phyloP scores from a whole-genome alignment of 495 filamentous ascomycete genomes.

The Xylaria grammica region DNA sequence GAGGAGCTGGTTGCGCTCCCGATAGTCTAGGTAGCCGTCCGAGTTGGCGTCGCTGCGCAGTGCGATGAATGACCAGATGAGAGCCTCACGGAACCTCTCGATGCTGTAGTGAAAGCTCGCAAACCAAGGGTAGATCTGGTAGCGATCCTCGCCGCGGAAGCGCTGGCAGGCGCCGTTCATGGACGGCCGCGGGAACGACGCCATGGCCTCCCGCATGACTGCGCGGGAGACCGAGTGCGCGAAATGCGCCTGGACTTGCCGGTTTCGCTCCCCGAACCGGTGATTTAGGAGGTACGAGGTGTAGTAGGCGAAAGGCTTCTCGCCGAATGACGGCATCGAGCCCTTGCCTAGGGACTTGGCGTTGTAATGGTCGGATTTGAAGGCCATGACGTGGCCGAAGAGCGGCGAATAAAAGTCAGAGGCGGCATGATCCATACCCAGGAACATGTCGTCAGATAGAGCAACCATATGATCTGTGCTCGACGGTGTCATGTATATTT shows the following conservation, averaged over 20 bases:
- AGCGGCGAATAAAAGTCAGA: slow-evolving; percentile 51
- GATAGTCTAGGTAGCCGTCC: slow-evolving; percentile 47
- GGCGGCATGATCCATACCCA: slow-evolving; percentile 46
- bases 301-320: slow-evolving; percentile 52
- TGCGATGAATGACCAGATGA: slow-evolving; percentile 51
- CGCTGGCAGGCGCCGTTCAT: slow-evolving; percentile 45
- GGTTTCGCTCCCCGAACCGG: slow-evolving; percentile 48
- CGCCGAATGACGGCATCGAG: slow-evolving; percentile 48
- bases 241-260: slow-evolving; percentile 51
- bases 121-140: slow-evolving; percentile 51
- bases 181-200: slow-evolving; percentile 46
- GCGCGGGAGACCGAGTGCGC: slow-evolving; percentile 45
- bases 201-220: slow-evolving; percentile 47
- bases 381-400: slow-evolving; percentile 48
- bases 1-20: slow-evolving; percentile 42
- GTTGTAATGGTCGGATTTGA: slow-evolving; percentile 49
- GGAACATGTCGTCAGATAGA: slow-evolving; percentile 52
- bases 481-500: slow-evolving; percentile 44
- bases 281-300: slow-evolving; percentile 52
- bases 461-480: slow-evolving; percentile 42
- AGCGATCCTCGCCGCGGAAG: slow-evolving; percentile 47
- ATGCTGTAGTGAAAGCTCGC: slow-evolving; percentile 51
- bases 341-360: slow-evolving; percentile 35
- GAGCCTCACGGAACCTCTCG: slow-evolving; percentile 47
- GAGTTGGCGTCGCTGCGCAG: slow-evolving; percentile 42